A percentile compares a stretch with the other conserved stretches of the same genome.
These are phyloP conservation scores for Nannochloropsis granulata DNA, from an alignment of 108 stramenopile genomes.

Conservation along the genomic window DNA sequence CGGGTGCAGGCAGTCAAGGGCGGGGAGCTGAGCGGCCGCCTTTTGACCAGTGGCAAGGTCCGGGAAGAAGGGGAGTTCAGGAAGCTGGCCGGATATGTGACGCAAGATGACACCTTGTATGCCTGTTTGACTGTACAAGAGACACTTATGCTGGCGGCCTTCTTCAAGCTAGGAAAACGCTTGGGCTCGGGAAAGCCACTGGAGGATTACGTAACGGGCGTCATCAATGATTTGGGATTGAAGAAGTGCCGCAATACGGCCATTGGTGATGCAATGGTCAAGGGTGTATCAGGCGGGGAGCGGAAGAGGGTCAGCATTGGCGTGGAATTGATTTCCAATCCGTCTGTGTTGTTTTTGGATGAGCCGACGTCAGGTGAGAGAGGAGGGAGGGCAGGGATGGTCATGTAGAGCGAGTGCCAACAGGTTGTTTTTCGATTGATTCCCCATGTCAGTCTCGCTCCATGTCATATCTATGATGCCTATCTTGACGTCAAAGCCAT, in stretches of 20 bases:
- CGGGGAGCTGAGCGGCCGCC: not conserved
- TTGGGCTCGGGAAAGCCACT: not conserved
- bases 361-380: conserved; percentile 49
- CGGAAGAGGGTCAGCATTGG: conserved; percentile 55
- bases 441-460: too few species aligned
- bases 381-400: too few species aligned
- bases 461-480: too few species aligned
- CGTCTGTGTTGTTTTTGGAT: conserved; percentile 48
- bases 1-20: not conserved
- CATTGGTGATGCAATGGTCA: not conserved
- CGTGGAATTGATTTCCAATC: conserved; percentile 55
- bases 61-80: not conserved
- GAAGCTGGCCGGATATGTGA: not conserved
- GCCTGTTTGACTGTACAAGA: conserved; percentile 27
- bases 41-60: not conserved
- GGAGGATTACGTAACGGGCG: not conserved
- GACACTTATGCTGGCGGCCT: conserved; percentile 13
- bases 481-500: too few species aligned
- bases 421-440: too few species aligned
- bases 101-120: conserved; percentile 30
- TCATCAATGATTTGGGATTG: not conserved
- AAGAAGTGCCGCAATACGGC: not conserved
- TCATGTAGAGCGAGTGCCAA: too few species aligned
- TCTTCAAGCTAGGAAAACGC: not conserved
- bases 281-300: conserved; percentile 51